phyloP scores from a whole-genome alignment of 768 basidiomycete genomes.

The Tricholoma furcatifolium region DNA sequence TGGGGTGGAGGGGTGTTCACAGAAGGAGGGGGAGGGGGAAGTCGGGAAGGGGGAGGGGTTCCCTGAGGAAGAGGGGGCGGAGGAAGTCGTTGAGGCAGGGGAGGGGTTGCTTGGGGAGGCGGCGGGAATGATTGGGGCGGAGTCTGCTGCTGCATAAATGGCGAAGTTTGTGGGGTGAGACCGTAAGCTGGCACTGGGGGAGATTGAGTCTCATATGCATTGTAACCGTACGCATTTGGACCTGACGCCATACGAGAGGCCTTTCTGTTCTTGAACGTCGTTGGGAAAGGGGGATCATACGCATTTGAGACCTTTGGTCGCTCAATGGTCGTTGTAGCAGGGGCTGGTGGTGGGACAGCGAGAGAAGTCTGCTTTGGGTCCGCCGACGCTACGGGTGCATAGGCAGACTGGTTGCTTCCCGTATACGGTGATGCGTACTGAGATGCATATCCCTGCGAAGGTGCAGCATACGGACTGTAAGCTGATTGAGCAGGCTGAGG shows the following conservation, averaged over 20 bases:
- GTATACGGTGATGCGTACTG: conserved; percentile 20
- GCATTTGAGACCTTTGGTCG: conserved; percentile 69
- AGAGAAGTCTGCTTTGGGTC: conserved; percentile 5
- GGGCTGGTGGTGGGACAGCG: conserved; percentile 27
- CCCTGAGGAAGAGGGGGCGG: conserved; percentile 6
- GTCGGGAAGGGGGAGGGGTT: conserved; percentile 6
- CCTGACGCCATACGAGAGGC: conserved; percentile 18
- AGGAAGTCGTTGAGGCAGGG: conserved; percentile 6
- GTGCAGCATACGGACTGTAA: conserved; percentile 19
- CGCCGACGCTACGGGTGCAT: conserved; percentile 5
- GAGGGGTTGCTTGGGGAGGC: conserved; percentile 1
- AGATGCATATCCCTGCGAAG: conserved; percentile 15
- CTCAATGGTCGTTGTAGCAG: conserved; percentile 44
- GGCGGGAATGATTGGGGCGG: neutral
- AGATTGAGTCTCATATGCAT: conserved; percentile 22
- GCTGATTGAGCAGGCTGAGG: conserved; percentile 5
- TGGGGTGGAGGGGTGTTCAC: conserved; percentile 8
- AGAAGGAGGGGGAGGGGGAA: conserved; percentile 5
- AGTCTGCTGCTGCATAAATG: conserved; percentile 11
- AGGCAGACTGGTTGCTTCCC: conserved; percentile 6
- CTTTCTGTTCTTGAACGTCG: conserved; percentile 38
- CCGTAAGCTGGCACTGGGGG: conserved; percentile 12
- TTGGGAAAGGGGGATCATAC: conserved; percentile 74
- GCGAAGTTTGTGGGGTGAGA: conserved; percentile 8
- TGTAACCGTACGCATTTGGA: conserved; percentile 21